phyloP scores from a whole-genome alignment of 352 stramenopile species.

The Stramenopiles sp. region DNA sequence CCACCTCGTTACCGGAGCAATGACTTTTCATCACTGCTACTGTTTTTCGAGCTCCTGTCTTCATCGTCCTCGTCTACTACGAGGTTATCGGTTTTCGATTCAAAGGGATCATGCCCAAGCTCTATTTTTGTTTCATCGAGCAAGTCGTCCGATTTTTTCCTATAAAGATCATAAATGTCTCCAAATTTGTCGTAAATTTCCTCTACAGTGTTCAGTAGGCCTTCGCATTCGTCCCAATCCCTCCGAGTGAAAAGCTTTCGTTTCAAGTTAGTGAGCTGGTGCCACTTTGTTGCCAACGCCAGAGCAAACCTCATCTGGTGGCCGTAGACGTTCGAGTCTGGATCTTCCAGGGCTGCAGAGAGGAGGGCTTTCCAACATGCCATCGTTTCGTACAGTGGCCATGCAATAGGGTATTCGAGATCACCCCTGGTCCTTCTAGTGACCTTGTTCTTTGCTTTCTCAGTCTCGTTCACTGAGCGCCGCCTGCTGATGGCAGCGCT shows the following conservation, averaged over 20 bases:
- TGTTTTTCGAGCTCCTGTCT: too few relatives aligned
- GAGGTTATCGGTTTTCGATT: too few relatives aligned
- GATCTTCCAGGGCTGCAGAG: background rate
- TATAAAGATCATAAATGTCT: conserved; percentile 12
- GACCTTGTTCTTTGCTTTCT: background rate
- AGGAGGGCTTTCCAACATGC: background rate
- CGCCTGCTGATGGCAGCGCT: too few relatives aligned
- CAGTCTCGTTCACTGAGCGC: background rate
- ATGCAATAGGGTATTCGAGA: background rate
- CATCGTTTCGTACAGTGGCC: conserved; percentile 4
- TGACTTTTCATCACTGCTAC: too few relatives aligned
- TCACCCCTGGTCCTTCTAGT: background rate
- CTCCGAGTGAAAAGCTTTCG: background rate
- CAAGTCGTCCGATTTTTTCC: too few relatives aligned
- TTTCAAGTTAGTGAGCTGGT: background rate
- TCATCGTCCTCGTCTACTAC: too few relatives aligned
- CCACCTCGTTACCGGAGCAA: too few relatives aligned
- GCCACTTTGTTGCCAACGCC: background rate
- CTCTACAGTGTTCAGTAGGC: background rate
- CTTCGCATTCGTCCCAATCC: background rate
- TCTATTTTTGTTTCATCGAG: too few relatives aligned
- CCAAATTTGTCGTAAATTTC: background rate
- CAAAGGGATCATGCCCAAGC: too few relatives aligned
- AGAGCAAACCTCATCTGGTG: background rate
- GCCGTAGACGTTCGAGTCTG: background rate